Evolutionary conservation across 805 yeast genomes (phyloP).

Genomic region (Cyberlindnera samutprakarnensis): DNA sequence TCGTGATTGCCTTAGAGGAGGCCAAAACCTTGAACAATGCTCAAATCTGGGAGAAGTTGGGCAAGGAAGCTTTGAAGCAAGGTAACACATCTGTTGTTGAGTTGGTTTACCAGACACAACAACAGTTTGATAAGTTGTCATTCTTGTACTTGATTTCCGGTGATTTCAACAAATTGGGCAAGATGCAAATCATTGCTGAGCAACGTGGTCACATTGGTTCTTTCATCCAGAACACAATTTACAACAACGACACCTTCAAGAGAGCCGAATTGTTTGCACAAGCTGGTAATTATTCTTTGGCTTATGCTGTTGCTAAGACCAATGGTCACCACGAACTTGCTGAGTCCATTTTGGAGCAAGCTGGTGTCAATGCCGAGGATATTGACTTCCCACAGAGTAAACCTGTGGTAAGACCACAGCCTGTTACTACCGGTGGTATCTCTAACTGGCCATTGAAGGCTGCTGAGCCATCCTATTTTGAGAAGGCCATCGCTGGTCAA

Average conservation of each 20-base stretch:
- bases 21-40: constrained; percentile 69
- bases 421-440: constrained; percentile 37
- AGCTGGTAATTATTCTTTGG: constrained; percentile 80
- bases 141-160: constrained; percentile 85
- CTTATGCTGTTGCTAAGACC: constrained; percentile 86
- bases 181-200: constrained; percentile 87
- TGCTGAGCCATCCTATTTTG: constrained; percentile 72
- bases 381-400: constrained; percentile 54
- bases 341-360: constrained; percentile 57
- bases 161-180: constrained; percentile 61
- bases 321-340: constrained; percentile 78
- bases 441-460: constrained; percentile 78
- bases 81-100: constrained; percentile 86
- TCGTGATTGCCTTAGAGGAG: constrained; percentile 80
- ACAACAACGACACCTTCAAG: constrained; percentile 64
- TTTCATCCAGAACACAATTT: constrained; percentile 75
- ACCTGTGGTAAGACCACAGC: constrained; percentile 37
- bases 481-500: constrained; percentile 74
- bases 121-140: constrained; percentile 80
- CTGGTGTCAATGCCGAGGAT: constrained; percentile 58
- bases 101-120: constrained; percentile 80
- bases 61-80: constrained; percentile 80
- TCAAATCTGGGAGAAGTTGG: constrained; percentile 73
- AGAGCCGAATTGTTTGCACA: constrained; percentile 68
- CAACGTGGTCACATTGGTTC: constrained; percentile 76